These are phyloP conservation scores for Acanthamoeba sp. DNA, from an alignment of 208 protist genomes.

Conservation along the genomic window DNA sequence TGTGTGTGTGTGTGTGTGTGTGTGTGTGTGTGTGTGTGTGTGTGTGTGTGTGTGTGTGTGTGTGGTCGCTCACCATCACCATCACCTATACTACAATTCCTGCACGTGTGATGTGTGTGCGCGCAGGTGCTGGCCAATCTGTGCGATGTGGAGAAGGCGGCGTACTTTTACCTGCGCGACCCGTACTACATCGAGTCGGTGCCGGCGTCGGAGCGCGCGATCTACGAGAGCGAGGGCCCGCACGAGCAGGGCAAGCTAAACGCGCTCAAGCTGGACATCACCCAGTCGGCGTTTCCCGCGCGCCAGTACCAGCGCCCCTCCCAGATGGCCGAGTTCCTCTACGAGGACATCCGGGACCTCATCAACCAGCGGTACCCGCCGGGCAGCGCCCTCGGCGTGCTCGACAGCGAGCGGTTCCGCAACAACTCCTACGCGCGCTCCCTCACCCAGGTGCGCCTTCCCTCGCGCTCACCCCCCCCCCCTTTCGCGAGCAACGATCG, in stretches of 20 bases:
- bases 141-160: neutral
- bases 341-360: slow-evolving; percentile 22
- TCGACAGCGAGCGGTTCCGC: slow-evolving; percentile 21
- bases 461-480: too few species aligned
- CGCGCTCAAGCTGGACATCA: slow-evolving; percentile 77
- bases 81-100: too few species aligned
- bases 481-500: too few species aligned
- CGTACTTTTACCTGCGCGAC: slow-evolving; percentile 83
- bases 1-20: too few species aligned
- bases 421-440: slow-evolving; percentile 32
- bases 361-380: slow-evolving; percentile 43
- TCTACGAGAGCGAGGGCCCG: slow-evolving; percentile 78
- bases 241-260: slow-evolving; percentile 73
- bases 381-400: neutral
- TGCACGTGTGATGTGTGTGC: too few species aligned
- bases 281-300: neutral
- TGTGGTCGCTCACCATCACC: neutral
- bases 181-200: slow-evolving; percentile 82
- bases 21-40: too few species aligned
- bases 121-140: neutral
- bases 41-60: too few species aligned
- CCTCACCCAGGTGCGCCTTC: slow-evolving; percentile 1
- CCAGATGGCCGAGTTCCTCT: slow-evolving; percentile 67
- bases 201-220: slow-evolving; percentile 27
- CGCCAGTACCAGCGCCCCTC: slow-evolving; percentile 18